Base-by-base conservation (phyloP, 768 basidiomycete genomes). In the Suillus alpinus region DNA sequence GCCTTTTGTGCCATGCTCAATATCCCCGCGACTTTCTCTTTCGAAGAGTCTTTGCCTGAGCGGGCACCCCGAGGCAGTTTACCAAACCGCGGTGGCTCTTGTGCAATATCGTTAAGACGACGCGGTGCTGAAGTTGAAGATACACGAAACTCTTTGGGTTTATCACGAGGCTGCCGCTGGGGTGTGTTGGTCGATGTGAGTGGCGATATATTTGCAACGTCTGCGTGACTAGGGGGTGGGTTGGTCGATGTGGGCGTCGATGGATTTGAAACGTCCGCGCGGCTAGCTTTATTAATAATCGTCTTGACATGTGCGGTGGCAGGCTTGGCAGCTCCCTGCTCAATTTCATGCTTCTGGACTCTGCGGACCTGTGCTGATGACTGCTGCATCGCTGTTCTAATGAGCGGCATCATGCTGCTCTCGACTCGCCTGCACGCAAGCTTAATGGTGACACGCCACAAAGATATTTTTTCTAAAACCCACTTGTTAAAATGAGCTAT, bases 401-500 rank as follows among this genome's bases (percentile, higher is more conserved):
- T 81, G 7, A 85, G 71, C 2, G 86, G 85, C 20, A 86, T 79
- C 82, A 92, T 85, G 65, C 83, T 82, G 56, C 82, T 81, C 69
- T 93, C 91, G 3, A 93, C 89, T 43, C 91, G 82, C 71, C 91
- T 92, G 57, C 2, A 51, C 37, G 58, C 51, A 59, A 47, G 37
- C 23, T 55, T 40, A 55, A 20, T 65, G 52, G 66, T 61, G 59
- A 64, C 58, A 53, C 55, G 49, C 51, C 41, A 37, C 44, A 60
- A 34, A 51, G 53, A 62, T 44, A 20, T 34, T 50, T 57, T 57
- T 10, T 31, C 18, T 14, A 29, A 16, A 13, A 71, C 83, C 56
- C 65, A 91, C 91, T 84, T 78, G 71, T 91, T 88, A 71, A 92
- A 93, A 75, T 91, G 87, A 58, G 83, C 79, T 57, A 92, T 79